These are phyloP conservation scores for Penicillium freii DNA, from an alignment of 2,329 filamentous ascomycete species.

Conservation along the genomic window DNA sequence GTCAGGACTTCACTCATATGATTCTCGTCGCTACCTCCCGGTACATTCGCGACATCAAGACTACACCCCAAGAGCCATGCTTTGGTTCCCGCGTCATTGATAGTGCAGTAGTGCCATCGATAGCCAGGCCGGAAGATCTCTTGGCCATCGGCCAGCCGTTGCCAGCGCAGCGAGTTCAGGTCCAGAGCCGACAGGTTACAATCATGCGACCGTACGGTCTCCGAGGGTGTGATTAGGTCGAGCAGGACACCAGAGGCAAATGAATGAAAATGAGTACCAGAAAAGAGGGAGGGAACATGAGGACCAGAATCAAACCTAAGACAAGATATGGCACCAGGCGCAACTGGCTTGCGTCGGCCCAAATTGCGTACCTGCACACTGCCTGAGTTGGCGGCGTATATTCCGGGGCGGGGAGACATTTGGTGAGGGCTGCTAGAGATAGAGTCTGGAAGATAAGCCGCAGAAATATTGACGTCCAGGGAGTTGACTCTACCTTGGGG, in stretches of 20 bases:
- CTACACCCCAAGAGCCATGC: conserved; percentile 95
- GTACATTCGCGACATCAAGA: conserved; percentile 66
- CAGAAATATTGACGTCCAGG: conserved; percentile 32
- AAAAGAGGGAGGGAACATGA: conserved; percentile 81
- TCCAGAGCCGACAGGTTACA: conserved; percentile 90
- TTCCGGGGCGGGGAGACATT: conserved; percentile 40
- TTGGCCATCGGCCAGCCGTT: conserved; percentile 87
- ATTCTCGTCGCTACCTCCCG: conserved; percentile 74
- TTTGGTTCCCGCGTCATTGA: conserved; percentile 92
- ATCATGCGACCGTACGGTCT: conserved; percentile 79
- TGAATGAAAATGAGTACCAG: conserved; percentile 91
- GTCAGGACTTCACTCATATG: conserved; percentile 93
- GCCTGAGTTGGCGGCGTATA: conserved; percentile 71
- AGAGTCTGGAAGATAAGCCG: conserved; percentile 40
- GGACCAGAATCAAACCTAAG: conserved; percentile 86
- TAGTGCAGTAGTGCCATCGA: conserved; percentile 96
- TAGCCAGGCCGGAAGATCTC: conserved; percentile 92
- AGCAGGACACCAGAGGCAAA: conserved; percentile 90
- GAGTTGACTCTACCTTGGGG: conserved; percentile 54
- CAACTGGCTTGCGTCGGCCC: conserved; percentile 54
- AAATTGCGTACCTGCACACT: conserved; percentile 57
- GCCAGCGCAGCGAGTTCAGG: conserved; percentile 83
- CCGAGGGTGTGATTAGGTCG: conserved; percentile 90
- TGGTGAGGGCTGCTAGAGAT: conserved; percentile 36
- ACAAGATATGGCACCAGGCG: conserved; percentile 84